A percentile compares a stretch with the other conserved stretches of the same genome.
Conservation (phyloP, 75 land plant species). For the Picea glauca region DNA sequence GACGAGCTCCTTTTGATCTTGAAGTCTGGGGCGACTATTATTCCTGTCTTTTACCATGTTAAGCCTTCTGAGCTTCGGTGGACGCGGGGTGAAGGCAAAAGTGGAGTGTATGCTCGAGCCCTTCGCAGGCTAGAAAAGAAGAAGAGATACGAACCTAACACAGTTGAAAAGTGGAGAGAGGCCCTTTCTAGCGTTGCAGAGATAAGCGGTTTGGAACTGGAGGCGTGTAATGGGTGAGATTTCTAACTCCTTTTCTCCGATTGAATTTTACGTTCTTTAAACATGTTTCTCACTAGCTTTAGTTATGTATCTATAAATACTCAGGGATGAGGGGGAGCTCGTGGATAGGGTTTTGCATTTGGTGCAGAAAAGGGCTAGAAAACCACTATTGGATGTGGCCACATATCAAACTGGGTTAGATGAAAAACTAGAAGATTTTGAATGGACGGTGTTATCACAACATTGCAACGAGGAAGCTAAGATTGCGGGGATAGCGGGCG, state of each 20-base stretch:
- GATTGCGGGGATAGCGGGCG: neutral
- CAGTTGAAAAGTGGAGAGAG: neutral
- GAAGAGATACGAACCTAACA: neutral
- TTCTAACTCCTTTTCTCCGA: no score
- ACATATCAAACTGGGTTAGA: neutral
- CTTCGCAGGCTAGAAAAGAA: neutral
- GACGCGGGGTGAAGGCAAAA: neutral
- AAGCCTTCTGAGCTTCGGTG: neutral
- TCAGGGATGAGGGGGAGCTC: neutral
- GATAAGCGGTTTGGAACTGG: neutral
- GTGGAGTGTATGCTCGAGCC: neutral
- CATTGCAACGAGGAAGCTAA: neutral
- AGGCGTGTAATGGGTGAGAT: no score
- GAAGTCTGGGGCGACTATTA: neutral
- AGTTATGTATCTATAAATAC: neutral
- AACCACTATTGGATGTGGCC: neutral
- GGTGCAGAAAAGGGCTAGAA: neutral
- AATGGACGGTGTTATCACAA: neutral
- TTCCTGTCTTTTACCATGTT: neutral
- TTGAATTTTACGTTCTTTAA: no score
- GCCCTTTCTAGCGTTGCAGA: neutral
- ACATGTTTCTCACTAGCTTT: no score
- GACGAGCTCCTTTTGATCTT: neutral
- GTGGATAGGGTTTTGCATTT: neutral
- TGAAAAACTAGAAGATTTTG: neutral